phyloP scores from a whole-genome alignment of 495 filamentous ascomycete species.

The Jackrogersella multiformis region DNA sequence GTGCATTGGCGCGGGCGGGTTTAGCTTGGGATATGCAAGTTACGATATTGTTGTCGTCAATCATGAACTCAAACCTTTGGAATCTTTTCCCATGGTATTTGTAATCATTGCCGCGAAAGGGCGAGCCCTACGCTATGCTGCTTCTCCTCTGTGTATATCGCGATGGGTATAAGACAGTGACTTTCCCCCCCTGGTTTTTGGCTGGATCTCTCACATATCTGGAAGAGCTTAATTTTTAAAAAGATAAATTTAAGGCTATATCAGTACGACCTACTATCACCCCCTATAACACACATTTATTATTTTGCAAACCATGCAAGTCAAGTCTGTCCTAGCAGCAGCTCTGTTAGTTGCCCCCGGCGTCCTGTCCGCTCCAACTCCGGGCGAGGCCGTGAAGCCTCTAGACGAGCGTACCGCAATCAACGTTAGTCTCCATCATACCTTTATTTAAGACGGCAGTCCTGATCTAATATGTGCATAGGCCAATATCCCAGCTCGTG shows the following conservation, averaged over 20 bases:
- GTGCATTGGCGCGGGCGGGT: neutral
- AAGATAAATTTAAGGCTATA: too few species aligned
- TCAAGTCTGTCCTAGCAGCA: slow-evolving; percentile 42
- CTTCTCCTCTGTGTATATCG: neutral
- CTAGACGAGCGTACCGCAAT: neutral
- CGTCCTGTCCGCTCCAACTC: slow-evolving; percentile 35
- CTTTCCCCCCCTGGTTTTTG: too few species aligned
- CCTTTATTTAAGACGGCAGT: neutral
- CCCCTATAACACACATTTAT: neutral
- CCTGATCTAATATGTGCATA: neutral
- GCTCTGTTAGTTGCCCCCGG: slow-evolving; percentile 36
- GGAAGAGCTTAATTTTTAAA: too few species aligned
- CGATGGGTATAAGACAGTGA: neutral
- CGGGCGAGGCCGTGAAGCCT: neutral
- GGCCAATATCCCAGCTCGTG: too few species aligned
- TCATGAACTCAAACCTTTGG: slow-evolving; percentile 24
- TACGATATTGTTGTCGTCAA: slow-evolving; percentile 40
- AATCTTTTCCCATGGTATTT: neutral
- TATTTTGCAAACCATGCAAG: slow-evolving; percentile 26
- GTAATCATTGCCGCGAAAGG: too few species aligned
- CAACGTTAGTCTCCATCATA: neutral
- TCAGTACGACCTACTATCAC: neutral
- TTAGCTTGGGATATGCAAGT: neutral
- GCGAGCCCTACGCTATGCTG: too few species aligned
- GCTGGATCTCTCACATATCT: too few species aligned